Base-by-base conservation (phyloP, 1,284 basidiomycete genomes). In the Ustilago cynodontis region DNA sequence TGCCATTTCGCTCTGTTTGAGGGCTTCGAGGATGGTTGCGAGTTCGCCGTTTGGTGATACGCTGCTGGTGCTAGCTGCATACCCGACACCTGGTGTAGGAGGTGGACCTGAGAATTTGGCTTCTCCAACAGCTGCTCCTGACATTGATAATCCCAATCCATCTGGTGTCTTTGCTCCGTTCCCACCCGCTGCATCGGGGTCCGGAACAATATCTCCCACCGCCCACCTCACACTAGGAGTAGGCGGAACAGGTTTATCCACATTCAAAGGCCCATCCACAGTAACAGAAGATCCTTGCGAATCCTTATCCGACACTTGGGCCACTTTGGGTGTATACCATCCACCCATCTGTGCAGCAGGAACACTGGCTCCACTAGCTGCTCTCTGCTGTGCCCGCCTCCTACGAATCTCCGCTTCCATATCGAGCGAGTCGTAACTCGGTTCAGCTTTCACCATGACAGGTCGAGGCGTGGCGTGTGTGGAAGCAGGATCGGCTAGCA, bases 331-430 rank as follows among this genome's bases (percentile, higher is more conserved):
- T 4, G 77, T 80, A 39, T 80, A 82, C 78, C 78, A 82, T 22
- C 80, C 80, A 11, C 72, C 78, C 3, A 29, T 18, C 45, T 78
- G 70, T 1, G 54, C 61, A 22, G 65, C 59, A 2, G 71, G 66
- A 2, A 63, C 16, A 6, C 53, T 1, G 9, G 56, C 61, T 29
- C 70, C 72, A 31, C 39, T 71, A 2, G 64, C 64, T 5, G 62
- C 73, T 55, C 59, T 66, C 61, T 67, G 67, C 33, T 66, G 70
- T 20, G 71, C 71, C 8, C 81, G 52, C 7, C 75, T 53, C 26
- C 67, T 45, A 16, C 81, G 65, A 16, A 82, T 67, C 54, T 79
- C 81, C 8, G 78, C 78, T 45, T 82, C 81, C 81, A 82, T 82
- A 39, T 82, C 79, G 33, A 82, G 57, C 41, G 65, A 66, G 5